Base-by-base conservation (phyloP, 805 yeast genomes). In the Ogataea ramenticola region DNA sequence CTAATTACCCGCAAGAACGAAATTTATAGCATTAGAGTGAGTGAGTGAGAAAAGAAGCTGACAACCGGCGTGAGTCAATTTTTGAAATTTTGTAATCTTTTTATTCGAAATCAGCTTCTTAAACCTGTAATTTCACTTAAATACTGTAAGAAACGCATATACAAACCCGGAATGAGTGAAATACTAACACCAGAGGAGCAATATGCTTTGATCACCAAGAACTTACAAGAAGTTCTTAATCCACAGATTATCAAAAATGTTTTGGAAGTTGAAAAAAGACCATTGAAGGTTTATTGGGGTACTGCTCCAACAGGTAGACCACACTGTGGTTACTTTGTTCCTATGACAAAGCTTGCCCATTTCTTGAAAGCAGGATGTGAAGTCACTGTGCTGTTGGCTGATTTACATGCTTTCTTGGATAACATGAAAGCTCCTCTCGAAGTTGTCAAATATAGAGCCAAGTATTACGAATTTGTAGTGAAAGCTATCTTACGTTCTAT, bases 301-400 rank as follows among this genome's bases (percentile, higher is more conserved):
- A 90, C 98, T 19, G 99, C 99, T 8, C 98, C 99, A 48, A 93
- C 99, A 4, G 99, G 99, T 43, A 86, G 79, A 67, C 96, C 98
- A 38, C 99, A 93, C 68, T 90, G 97, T 71, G 99, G 98, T 42
- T 93, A 93, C 75, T 88, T 93, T 60, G 99, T 93, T 33, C 93
- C 98, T 43, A 91, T 93, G 98, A 84, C 95, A 49, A 91, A 93
- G 65, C 68, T 93, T 54, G 98, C 98, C 2, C 90, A 93, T 63
- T 88, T 91, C 64, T 75, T 93, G 64, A 83, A 81, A 57, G 99
- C 99, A 16, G 99, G 98, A 12, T 88, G 96, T 70, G 93, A 88
- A 60, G 95, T 93, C 36, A 88, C 80, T 1, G 93, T 93, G 7
- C 73, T 93, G 46, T 65, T 93, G 52, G 99, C 99, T 15, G 99